A percentile compares a stretch with the other conserved stretches of the same genome.
phyloP scores from a whole-genome alignment of 345 rosid species.

The Lumnitzera littorea region DNA sequence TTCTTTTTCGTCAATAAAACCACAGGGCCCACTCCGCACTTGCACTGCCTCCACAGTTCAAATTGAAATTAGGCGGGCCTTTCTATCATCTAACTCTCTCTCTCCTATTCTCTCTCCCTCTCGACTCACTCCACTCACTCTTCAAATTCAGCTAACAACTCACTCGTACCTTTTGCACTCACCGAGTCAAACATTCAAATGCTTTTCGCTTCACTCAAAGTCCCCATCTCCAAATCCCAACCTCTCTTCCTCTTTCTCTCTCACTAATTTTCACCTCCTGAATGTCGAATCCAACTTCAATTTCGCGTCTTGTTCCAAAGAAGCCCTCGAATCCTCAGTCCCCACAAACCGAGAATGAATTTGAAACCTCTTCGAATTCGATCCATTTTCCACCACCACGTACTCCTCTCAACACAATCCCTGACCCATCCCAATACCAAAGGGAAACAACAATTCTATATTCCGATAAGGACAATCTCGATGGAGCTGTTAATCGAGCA shows the following conservation, averaged over 20 bases:
- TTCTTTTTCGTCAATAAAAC: too few relatives aligned
- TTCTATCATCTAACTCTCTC: neutral
- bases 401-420: conserved; percentile 65
- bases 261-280: neutral
- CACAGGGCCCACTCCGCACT: neutral
- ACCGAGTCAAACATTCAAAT: neutral
- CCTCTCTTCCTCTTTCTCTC: neutral
- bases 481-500: conserved; percentile 7
- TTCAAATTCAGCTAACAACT: neutral
- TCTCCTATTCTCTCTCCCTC: neutral
- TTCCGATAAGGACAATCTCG: conserved; percentile 18
- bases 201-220: too few relatives aligned
- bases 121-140: neutral
- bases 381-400: conserved; percentile 54
- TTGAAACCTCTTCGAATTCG: conserved; percentile 26
- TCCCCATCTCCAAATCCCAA: neutral
- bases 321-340: conserved; percentile 26
- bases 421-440: conserved; percentile 63
- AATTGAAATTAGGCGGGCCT: conserved; percentile 19
- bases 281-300: conserved; percentile 33
- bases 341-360: conserved; percentile 45
- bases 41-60: conserved; percentile 7
- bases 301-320: conserved; percentile 19
- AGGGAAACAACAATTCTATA: conserved; percentile 14
- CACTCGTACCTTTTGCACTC: neutral